Evolutionary conservation across 306 rosid genomes (phyloP), one percentile per base, ranked within the genome.

Genomic region (Arachis stenosperma): DNA sequence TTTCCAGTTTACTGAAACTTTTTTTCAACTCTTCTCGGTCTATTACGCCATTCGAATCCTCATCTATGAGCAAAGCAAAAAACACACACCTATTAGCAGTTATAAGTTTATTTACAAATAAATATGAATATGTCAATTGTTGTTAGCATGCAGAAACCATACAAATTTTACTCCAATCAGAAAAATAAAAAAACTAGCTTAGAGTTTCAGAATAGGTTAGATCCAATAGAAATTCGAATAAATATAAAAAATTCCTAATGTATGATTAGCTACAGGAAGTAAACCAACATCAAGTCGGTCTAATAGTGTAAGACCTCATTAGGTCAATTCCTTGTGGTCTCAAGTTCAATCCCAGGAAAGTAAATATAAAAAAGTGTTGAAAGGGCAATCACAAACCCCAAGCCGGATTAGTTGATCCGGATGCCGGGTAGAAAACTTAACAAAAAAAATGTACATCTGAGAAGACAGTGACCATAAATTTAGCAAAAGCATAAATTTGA

Each of bases 31-130:
- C 98, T 63, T 69, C 89, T 11, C 78, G 84, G 80, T 94, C 98
- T 42, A 94, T 88, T 53, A 65, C 78, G 8, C 97, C 98, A 65
- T 94, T 91, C 27, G 90, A 88, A 83, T 94, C 98, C 85, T 89
- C 98, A 64, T 94, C 98, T 93, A 79, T 41, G 62, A 37, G 51
- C 64, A 78, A 81, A 68, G 7, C 59, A 39, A 84, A 5, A 65
- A 80, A 72, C 44, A 58, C 48, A 76, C 57, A 62, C 3, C 59
- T 74, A 39, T 67, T 70, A 71, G 55, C 37, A 2, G 37, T 33
- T 33, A 33, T 33, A 33, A 33, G 37, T 33, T 33, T 33, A 33
- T 33, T 33, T 33, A 33, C 4, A 22, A 22, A 22, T 22, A 22
- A 22, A 22, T 22, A 22, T 22, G 27, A 22, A 22, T 22, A 22